Conservation (phyloP, 345 rosid species). For the Durio zibethinus region DNA sequence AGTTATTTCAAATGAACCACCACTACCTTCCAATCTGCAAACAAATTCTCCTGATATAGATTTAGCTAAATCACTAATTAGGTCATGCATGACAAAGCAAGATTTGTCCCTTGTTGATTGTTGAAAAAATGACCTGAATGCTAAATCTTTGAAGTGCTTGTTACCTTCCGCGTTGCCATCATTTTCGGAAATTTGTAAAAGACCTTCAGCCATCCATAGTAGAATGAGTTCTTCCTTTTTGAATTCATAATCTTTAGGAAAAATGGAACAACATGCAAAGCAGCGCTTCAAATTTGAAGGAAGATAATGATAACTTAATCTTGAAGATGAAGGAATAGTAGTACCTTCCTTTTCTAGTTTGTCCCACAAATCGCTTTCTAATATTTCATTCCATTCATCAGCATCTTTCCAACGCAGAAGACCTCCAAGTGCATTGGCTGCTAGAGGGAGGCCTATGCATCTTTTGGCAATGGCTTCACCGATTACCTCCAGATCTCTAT, state of each 20-base stretch:
- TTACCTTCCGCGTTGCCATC: background rate
- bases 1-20: too few species aligned
- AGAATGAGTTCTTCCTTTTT: too few species aligned
- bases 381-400: constrained; percentile 17
- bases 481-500: constrained; percentile 3
- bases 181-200: background rate
- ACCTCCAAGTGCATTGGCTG: constrained; percentile 9
- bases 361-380: constrained; percentile 12
- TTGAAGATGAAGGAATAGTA: background rate
- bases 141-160: too few species aligned
- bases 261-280: constrained; percentile 25
- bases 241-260: constrained; percentile 15
- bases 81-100: background rate
- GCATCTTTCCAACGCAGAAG: background rate
- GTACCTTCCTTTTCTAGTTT: background rate
- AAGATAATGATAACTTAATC: constrained; percentile 17
- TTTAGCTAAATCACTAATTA: background rate
- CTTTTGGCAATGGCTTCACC: constrained; percentile 15
- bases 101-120: background rate
- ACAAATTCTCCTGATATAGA: background rate
- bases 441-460: constrained; percentile 29
- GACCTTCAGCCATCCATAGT: constrained; percentile 22
- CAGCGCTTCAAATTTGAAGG: constrained; percentile 24
- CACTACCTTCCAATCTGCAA: background rate
- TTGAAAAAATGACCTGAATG: background rate